Percentiles rank a stretch among this genome's conserved stretches.
phyloP scores from a whole-genome alignment of 208 protist species.

The Crithidia sp. region DNA sequence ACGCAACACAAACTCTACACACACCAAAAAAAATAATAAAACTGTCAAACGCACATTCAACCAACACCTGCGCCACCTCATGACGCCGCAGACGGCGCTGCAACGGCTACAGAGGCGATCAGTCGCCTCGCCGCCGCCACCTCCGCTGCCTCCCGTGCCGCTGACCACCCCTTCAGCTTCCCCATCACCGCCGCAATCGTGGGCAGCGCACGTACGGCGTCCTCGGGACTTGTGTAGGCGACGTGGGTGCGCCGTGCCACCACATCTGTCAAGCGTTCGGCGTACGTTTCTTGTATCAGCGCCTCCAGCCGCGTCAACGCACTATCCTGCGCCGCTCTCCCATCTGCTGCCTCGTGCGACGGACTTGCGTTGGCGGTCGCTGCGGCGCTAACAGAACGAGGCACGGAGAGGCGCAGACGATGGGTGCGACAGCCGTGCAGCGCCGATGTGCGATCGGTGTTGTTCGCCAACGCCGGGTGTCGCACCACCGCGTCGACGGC shows the following conservation, averaged over 20 bases:
- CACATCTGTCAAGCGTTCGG: conserved; percentile 71
- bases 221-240: conserved; percentile 75
- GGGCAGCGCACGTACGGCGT: conserved; percentile 60
- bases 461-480: conserved; percentile 22
- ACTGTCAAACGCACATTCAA: not conserved
- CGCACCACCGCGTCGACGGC: conserved; percentile 53
- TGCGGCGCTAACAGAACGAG: not conserved
- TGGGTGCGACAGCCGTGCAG: conserved; percentile 42
- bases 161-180: conserved; percentile 43
- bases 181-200: conserved; percentile 49
- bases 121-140: conserved; percentile 38
- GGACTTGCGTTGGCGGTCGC: not conserved
- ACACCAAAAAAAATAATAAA: not conserved
- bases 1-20: no score
- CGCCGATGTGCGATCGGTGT: not conserved
- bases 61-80: not conserved
- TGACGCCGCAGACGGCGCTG: not conserved
- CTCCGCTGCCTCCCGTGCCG: conserved; percentile 41
- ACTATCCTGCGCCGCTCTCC: not conserved
- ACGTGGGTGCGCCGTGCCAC: conserved; percentile 68
- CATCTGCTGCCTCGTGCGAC: no score
- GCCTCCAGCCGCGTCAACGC: conserved; percentile 22
- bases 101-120: conserved; percentile 33
- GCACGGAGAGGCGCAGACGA: conserved; percentile 32
- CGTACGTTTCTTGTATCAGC: conserved; percentile 57